Base-by-base conservation (phyloP, 805 yeast species). In the Candida andamanensis region DNA sequence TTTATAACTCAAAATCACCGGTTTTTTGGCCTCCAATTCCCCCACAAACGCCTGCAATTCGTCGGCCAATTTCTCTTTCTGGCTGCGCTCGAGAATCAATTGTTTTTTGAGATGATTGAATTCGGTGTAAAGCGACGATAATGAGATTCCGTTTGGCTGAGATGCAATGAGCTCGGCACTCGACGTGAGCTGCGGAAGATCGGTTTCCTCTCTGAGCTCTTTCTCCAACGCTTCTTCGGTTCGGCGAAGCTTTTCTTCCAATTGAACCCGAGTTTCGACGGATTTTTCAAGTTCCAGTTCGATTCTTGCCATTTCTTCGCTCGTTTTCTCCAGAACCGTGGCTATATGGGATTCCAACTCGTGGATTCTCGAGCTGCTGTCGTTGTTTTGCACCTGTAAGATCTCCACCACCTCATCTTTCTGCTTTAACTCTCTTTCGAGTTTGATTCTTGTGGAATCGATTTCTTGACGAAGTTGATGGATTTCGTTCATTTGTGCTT, bases 11-110 rank as follows among this genome's bases (percentile, higher is more conserved):
- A 67, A 74, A 28, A 90, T 70, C 2, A 80, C 62, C 0, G 97
- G 97, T 34, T 85, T 78, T 47, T 83, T 79, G 18, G 73, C 67
- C 46, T 86, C 94, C 40, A 89, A 63, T 53, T 87, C 96, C 13
- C 68, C 66, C 19, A 87, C 76, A 42, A 90, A 78, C 1, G 68
- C 63, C 44, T 82, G 80, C 36, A 89, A 64, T 53, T 85, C 90
- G 21, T 63, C 55, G 34, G 87, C 83, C 37, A 90, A 65, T 33
- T 73, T 70, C 36, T 76, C 78, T 44, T 84, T 85, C 32, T 82
- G 80, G 12, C 79, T 69, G 45, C 78, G 74, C 54, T 86, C 95
- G 32, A 75, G 70, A 3, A 75, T 67, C 29, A 85, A 60, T 42
- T 81, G 83, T 42, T 72, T 81, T 52, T 76, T 79, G 36, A 85